These are phyloP conservation scores for Ogataea kodamae DNA, from an alignment of 805 yeast species.

Conservation along the genomic window DNA sequence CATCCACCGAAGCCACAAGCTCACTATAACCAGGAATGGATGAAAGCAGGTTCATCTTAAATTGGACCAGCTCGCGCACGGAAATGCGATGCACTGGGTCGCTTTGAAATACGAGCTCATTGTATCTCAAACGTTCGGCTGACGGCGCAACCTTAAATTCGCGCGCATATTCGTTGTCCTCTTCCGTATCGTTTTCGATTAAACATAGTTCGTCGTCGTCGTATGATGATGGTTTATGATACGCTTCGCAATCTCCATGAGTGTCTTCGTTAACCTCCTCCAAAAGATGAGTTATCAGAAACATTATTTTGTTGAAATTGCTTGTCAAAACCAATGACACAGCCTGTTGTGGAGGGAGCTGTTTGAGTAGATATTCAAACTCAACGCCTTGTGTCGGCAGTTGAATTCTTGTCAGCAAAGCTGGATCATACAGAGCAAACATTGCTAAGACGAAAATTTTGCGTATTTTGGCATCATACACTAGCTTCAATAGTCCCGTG, in stretches of 20 bases:
- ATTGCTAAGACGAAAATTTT: constrained; percentile 42
- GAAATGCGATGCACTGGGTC: constrained; percentile 58
- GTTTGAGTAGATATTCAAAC: constrained; percentile 26
- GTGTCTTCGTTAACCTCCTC: constrained; percentile 71
- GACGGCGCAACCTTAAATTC: constrained; percentile 30
- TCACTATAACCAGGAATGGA: constrained; percentile 34
- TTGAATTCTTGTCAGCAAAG: constrained; percentile 12
- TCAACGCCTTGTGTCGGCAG: constrained; percentile 19
- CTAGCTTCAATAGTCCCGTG: constrained; percentile 37
- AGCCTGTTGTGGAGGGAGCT: constrained; percentile 22
- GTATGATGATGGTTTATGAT: constrained; percentile 41
- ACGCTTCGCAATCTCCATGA: constrained; percentile 53
- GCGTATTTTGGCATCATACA: constrained; percentile 72
- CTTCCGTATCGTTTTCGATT: constrained; percentile 23
- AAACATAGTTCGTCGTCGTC: constrained; percentile 34
- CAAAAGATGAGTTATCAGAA: constrained; percentile 39
- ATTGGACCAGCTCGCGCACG: constrained; percentile 42
- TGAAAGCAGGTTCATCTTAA: constrained; percentile 30
- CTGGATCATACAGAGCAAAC: constrained; percentile 27
- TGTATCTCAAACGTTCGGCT: constrained; percentile 43
- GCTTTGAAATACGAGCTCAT: constrained; percentile 31
- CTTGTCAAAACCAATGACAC: constrained; percentile 22
- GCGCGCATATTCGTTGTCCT: constrained; percentile 25
- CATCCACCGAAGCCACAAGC: constrained; percentile 32
- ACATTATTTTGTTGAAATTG: constrained; percentile 29